Evolutionary conservation across 1,284 basidiomycete species (phyloP), one percentile per base, ranked within the genome.

Genomic region (Rugosomyces carneus): DNA sequence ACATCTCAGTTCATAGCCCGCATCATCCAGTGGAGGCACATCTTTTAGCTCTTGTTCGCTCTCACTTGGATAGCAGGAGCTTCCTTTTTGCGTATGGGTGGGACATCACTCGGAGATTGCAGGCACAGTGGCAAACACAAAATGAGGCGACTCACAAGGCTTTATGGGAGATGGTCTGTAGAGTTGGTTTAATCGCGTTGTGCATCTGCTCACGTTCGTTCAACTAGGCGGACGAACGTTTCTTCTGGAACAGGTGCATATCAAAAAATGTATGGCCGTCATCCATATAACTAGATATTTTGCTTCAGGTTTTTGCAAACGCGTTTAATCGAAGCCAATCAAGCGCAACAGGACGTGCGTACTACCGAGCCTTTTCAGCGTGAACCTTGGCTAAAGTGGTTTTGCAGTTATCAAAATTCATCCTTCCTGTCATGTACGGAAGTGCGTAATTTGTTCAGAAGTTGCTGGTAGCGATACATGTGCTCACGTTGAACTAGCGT

Each of bases 201-300:
- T 8, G 6, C 29, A 8, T 31, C 16, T 20, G 43, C 8, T 39
- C 45, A 31, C 13, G n/a, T 34, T 34, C 15, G 40, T 24, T 40
- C 45, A 52, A 56, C 27, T 27, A 93, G 79, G 86, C 87, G 24
- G 95, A 99, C 58, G 92, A 96, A 59, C 79, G 95, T 53, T 99
- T 99, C 72, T 99, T 98, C 70, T 99, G 95, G 95, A 99, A 99
- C 68, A 89, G 84, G 78, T 90, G 69, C 53, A 68, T 75, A 16
- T 19, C 13, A 8, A 19, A 19, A 18, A 4, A 19, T 37, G 35
- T 10, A n/a, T n/a, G n/a, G 29, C 5, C 29, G 13, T 11, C 6
- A 31, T 5, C 3, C 6, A 11, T 9, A n/a, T 37, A 18, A 4
- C 4, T n/a, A 4, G 19, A 37, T 13, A 7, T 18, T 8, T 18